Conservation (phyloP, 2,329 filamentous ascomycete genomes). For the Pyrenochaeta sp. region DNA sequence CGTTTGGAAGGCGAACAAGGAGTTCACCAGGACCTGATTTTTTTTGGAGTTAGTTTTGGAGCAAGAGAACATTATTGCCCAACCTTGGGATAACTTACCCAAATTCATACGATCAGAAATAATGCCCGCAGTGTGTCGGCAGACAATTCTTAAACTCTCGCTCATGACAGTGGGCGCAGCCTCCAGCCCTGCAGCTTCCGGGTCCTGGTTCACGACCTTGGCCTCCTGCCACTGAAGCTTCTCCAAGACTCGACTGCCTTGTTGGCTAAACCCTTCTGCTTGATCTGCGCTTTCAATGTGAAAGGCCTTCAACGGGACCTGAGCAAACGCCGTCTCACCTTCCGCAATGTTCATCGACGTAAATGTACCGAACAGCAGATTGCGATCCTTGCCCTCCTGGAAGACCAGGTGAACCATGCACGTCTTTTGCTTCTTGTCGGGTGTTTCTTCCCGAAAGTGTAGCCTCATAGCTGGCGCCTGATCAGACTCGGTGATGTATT, state of each 20-base stretch:
- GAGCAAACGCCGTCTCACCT: slow-evolving; percentile 74
- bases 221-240: slow-evolving; percentile 70
- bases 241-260: slow-evolving; percentile 52
- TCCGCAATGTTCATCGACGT: slow-evolving; percentile 74
- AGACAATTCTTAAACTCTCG: slow-evolving; percentile 76
- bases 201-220: slow-evolving; percentile 76
- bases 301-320: slow-evolving; percentile 72
- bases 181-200: slow-evolving; percentile 63
- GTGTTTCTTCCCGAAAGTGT: slow-evolving; percentile 68
- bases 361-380: slow-evolving; percentile 75
- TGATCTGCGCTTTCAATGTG: slow-evolving; percentile 67
- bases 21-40: slow-evolving; percentile 55
- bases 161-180: slow-evolving; percentile 75
- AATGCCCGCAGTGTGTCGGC: slow-evolving; percentile 78
- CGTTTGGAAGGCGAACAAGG: slow-evolving; percentile 55
- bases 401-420: slow-evolving; percentile 83
- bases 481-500: slow-evolving; percentile 67
- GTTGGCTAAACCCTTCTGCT: slow-evolving; percentile 54
- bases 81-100: slow-evolving; percentile 49
- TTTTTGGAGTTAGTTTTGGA: slow-evolving; percentile 1
- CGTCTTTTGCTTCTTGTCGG: slow-evolving; percentile 54
- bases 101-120: slow-evolving; percentile 86
- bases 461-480: slow-evolving; percentile 75
- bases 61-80: neutral
- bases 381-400: slow-evolving; percentile 73